Conservation (phyloP, 441 rosid genomes). For the Melastoma candidum region DNA sequence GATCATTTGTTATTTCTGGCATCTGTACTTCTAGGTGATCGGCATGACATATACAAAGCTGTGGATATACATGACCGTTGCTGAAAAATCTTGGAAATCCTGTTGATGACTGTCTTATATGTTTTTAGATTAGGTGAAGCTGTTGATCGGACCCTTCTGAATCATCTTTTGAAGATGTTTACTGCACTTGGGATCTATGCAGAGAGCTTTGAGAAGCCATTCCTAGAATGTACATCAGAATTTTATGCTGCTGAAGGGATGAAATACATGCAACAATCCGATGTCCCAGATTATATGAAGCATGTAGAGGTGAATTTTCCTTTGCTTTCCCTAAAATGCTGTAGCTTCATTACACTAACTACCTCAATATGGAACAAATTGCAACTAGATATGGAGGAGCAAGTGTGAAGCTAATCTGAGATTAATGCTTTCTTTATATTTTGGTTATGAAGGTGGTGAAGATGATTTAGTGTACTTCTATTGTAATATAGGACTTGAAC, state of each 20-base stretch:
- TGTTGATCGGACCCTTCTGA: constrained; percentile 77
- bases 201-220: constrained; percentile 88
- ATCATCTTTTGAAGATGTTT: constrained; percentile 97
- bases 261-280: constrained; percentile 93
- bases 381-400: no score
- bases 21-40: no score
- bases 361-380: neutral
- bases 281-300: constrained; percentile 95
- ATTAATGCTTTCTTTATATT: no score
- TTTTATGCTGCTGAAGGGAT: constrained; percentile 97
- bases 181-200: constrained; percentile 92
- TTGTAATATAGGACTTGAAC: no score
- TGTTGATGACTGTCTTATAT: constrained; percentile 10
- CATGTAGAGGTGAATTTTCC: constrained; percentile 75
- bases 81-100: neutral
- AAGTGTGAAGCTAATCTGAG: no score
- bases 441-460: no score
- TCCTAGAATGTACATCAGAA: constrained; percentile 87
- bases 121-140: constrained; percentile 79
- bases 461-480: no score
- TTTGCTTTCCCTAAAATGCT: neutral
- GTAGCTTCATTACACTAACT: neutral
- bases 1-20: no score
- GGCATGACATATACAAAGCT: neutral
- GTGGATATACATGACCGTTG: neutral